These are phyloP conservation scores for Lophium mytilinum DNA, from an alignment of 495 filamentous ascomycete species.

Conservation along the genomic window DNA sequence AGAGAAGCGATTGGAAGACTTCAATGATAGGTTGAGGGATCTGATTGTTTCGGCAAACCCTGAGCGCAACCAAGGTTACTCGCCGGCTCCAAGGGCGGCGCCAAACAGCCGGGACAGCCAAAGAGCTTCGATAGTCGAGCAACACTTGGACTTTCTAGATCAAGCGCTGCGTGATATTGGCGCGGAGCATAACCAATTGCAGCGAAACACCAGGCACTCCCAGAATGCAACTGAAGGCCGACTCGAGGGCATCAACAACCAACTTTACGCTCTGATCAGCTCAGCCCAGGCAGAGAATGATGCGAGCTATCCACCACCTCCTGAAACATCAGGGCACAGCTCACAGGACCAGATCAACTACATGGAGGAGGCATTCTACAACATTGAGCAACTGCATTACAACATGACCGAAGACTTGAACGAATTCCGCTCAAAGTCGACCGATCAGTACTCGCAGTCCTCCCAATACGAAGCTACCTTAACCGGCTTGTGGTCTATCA, in stretches of 20 bases:
- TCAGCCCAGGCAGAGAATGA: neutral
- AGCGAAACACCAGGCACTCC: constrained; percentile 10
- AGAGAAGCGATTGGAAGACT: constrained; percentile 59
- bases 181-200: constrained; percentile 17
- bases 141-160: constrained; percentile 25
- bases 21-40: constrained; percentile 62
- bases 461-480: constrained; percentile 54
- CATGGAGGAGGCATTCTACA: constrained; percentile 25
- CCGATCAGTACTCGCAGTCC: constrained; percentile 32
- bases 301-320: constrained; percentile 16
- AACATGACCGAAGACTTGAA: constrained; percentile 10
- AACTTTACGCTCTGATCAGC: constrained; percentile 26
- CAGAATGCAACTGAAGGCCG: constrained; percentile 27
- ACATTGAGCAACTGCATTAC: constrained; percentile 17
- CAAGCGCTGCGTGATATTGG: constrained; percentile 19
- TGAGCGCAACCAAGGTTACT: constrained; percentile 21
- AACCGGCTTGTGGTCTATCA: constrained; percentile 63
- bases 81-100: constrained; percentile 4
- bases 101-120: constrained; percentile 1
- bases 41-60: constrained; percentile 52
- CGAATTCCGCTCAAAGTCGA: constrained; percentile 6
- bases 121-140: constrained; percentile 14
- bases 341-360: constrained; percentile 27
- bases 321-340: constrained; percentile 11
- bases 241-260: constrained; percentile 28